These are phyloP conservation scores for Intubia oerlemansii DNA, from an alignment of 2,329 filamentous ascomycete genomes.

Conservation along the genomic window DNA sequence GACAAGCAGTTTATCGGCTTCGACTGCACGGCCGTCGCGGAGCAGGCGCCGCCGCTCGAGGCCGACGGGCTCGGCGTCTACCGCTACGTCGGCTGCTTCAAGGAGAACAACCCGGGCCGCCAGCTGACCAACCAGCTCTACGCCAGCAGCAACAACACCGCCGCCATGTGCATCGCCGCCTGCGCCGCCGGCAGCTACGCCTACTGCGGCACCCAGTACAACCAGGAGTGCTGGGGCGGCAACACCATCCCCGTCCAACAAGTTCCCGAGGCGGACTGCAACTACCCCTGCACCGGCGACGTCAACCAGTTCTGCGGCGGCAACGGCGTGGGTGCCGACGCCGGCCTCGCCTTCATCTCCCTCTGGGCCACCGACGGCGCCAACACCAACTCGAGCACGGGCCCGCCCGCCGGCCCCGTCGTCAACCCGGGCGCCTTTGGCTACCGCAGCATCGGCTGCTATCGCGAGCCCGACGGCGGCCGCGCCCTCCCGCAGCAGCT, in stretches of 20 bases:
- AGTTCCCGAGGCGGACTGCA: conserved; percentile 25
- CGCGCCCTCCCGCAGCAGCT: conserved; percentile 9
- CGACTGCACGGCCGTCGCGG: conserved; percentile 25
- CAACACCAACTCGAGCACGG: too few species aligned
- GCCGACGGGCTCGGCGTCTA: conserved; percentile 23
- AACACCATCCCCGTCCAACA: conserved; percentile 21
- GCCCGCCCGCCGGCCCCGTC: conserved; percentile 11
- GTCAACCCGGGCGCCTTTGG: conserved; percentile 16
- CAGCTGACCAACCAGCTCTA: conserved; percentile 24
- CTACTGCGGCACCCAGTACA: conserved; percentile 28
- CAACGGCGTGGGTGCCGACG: conserved; percentile 17
- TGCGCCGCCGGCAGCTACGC: conserved; percentile 16
- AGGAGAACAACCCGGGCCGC: conserved; percentile 31
- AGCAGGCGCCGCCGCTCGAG: conserved; percentile 28
- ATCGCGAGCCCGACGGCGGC: conserved; percentile 9
- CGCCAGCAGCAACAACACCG: conserved; percentile 19
- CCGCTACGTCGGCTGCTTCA: conserved; percentile 31
- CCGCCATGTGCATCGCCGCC: conserved; percentile 21
- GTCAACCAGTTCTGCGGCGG: conserved; percentile 31
- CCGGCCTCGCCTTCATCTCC: conserved; percentile 21
- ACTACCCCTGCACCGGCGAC: conserved; percentile 27
- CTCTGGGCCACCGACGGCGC: conserved; percentile 23
- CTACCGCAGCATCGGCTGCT: conserved; percentile 16
- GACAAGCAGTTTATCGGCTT: conserved; percentile 32
- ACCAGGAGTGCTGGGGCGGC: conserved; percentile 32